Conservation (phyloP, 140 eudicot genomes). For the Bidens hawaiensis region DNA sequence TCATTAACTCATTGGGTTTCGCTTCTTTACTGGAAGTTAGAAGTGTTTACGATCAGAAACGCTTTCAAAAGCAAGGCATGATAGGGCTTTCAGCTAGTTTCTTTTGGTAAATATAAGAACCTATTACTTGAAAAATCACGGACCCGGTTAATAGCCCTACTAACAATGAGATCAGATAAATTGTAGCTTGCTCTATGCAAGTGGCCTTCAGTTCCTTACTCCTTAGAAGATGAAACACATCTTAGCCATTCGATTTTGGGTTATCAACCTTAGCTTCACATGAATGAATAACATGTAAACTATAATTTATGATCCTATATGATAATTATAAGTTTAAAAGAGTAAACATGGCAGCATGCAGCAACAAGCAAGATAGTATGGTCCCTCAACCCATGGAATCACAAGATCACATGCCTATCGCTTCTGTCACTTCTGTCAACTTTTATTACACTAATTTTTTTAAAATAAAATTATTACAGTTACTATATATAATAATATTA, state of each 20-base stretch:
- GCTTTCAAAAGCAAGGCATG: background rate
- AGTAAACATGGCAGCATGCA: conserved; percentile 43
- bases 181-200: no score
- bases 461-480: conserved; percentile 1
- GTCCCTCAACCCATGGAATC: conserved; percentile 44
- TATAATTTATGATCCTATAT: conserved; percentile 15
- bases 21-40: no score
- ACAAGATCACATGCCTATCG: conserved; percentile 59
- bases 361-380: conserved; percentile 35
- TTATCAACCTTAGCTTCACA: conserved; percentile 15
- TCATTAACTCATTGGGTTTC: background rate
- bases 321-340: conserved; percentile 19
- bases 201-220: background rate
- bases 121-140: no score
- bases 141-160: no score
- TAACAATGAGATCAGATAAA: no score
- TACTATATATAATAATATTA: background rate
- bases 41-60: background rate
- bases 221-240: background rate
- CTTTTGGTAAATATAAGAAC: no score
- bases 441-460: conserved; percentile 21
- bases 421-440: conserved; percentile 40
- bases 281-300: background rate
- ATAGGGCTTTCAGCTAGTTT: background rate
- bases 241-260: background rate